Evolutionary conservation across 441 rosid species (phyloP).

Genomic region (Bruguiera hainesii): DNA sequence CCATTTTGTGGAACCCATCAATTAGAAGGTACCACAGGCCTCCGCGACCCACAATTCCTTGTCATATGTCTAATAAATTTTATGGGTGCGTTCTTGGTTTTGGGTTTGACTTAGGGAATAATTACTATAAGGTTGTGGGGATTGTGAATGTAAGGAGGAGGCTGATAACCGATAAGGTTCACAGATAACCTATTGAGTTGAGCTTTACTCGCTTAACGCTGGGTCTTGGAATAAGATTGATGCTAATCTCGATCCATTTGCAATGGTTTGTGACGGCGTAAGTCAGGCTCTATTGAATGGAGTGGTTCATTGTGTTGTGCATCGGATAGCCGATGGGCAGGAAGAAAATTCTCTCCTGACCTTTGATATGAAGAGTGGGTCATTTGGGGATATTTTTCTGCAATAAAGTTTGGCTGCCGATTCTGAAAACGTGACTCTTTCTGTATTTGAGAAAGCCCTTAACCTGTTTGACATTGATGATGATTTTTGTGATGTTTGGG

Average conservation of each 20-base stretch:
- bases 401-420: constrained; percentile 12
- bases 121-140: constrained; percentile 19
- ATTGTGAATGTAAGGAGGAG: not conserved
- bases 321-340: not conserved
- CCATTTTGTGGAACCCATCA: constrained; percentile 7
- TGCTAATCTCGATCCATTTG: not conserved
- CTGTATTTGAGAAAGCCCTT: constrained; percentile 12
- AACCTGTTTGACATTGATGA: not conserved
- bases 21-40: not conserved
- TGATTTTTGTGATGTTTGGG: constrained; percentile 10
- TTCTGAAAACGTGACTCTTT: constrained; percentile 10
- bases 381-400: constrained; percentile 11
- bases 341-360: constrained; percentile 1
- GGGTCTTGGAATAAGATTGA: not conserved
- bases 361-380: constrained; percentile 10
- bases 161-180: not conserved
- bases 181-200: not conserved
- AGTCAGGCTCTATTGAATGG: constrained; percentile 8
- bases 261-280: constrained; percentile 4
- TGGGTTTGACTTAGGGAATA: constrained; percentile 4
- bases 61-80: not conserved
- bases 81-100: not conserved
- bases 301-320: constrained; percentile 14
- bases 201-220: constrained; percentile 8
- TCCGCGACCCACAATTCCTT: not conserved